A percentile compares a stretch with the other conserved stretches of the same genome.
These are phyloP conservation scores for Colletotrichum sp. DNA, from an alignment of 2,329 filamentous ascomycete genomes.

Conservation along the genomic window DNA sequence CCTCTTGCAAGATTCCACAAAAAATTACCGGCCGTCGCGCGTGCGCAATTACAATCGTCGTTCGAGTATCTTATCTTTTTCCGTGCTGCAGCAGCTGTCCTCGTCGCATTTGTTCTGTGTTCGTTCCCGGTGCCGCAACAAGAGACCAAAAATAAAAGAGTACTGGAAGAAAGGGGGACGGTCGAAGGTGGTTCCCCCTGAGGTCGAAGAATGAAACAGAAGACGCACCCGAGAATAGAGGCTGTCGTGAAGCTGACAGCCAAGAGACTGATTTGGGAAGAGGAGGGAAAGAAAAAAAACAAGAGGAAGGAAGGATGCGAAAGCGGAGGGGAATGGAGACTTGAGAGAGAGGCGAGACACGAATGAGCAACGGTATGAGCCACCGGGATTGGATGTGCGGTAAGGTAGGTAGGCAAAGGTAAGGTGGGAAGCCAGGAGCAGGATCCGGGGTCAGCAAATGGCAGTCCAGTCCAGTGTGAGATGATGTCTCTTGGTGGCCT, in stretches of 20 bases:
- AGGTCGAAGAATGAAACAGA: neutral
- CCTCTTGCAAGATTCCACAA: slow-evolving; percentile 14
- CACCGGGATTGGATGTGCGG: neutral
- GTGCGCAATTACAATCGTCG: slow-evolving; percentile 1
- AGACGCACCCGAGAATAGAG: neutral
- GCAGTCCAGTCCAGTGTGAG: neutral
- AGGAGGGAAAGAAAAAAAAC: neutral
- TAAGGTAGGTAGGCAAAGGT: neutral
- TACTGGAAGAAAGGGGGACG: neutral
- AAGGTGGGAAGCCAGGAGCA: neutral
- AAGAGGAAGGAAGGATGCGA: neutral
- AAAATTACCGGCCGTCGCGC: neutral
- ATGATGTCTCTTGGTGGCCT: neutral
- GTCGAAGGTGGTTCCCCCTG: neutral
- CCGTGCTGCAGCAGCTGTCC: neutral
- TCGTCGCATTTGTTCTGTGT: neutral
- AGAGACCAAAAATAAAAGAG: neutral
- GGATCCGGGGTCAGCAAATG: neutral
- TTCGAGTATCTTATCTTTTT: neutral
- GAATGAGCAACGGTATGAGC: neutral
- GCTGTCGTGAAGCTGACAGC: neutral
- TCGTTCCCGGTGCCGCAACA: neutral
- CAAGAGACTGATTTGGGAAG: neutral
- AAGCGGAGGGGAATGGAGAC: neutral
- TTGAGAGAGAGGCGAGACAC: neutral